Base-by-base conservation (phyloP, 441 rosid species). In the Hura crepitans region DNA sequence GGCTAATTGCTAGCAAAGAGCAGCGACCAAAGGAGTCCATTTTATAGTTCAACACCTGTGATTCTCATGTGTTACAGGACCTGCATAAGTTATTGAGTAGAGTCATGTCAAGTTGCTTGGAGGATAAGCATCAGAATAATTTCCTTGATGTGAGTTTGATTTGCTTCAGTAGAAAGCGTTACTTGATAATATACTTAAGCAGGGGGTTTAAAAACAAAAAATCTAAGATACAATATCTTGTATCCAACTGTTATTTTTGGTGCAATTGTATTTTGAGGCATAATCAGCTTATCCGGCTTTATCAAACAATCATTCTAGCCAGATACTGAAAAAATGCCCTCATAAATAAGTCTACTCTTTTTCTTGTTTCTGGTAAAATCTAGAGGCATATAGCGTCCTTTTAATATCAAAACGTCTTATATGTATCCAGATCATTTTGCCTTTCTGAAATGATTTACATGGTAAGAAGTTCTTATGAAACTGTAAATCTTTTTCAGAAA, bases 61-160 rank as follows among this genome's bases (percentile, higher is more conserved):
- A 33, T n/a, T 43, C 60, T 72, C 27, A 54, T 75, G 47, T 59
- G 53, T 42, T 71, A 65, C 81, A 93, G 98, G 90, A 87, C 75
- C 77, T 85, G 23, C 59, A 76, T 71, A 80, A 67, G 71, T 53
- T 78, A 43, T 74, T 91, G 54, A 58, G 73, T 72, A 85, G 80
- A 74, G 72, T 88, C 54, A 67, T 93, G 63, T 79, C 87, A 72
- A 81, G 74, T 79, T 83, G 75, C 74, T 59, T 79, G 50, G 81
- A 76, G 53, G 80, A 83, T 49, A 79, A 81, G 22, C 22, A 30
- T 42, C 78, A 75, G 35, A 72, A 68, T 39, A 73, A 71, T 65
- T 70, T 62, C 66, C 85, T 87, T 11, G 86, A 86, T 93, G 98
- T 93, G 71, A 73, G 81, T 73, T 51, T 46, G 22, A 45, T 67